A percentile compares a stretch with the other conserved stretches of the same genome.
phyloP scores from a whole-genome alignment of 2,329 filamentous ascomycete species.

The Thermothelomyces thermophilus region DNA sequence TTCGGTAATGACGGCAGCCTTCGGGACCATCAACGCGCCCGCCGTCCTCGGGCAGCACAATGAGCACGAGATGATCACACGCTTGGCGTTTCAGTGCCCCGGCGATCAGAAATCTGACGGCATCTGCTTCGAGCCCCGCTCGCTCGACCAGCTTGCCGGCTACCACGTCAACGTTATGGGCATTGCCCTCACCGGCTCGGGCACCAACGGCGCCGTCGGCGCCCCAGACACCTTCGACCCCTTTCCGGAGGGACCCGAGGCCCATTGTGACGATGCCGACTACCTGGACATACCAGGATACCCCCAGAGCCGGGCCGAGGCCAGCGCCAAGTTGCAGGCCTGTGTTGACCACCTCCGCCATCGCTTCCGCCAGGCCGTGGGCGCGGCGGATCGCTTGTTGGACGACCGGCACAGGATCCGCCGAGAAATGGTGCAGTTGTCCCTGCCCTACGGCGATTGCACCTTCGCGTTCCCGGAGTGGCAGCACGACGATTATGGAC shows the following conservation, averaged over 20 bases:
- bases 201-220: constrained; percentile 23
- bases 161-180: constrained; percentile 20
- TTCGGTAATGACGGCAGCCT: not conserved
- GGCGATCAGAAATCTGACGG: constrained; percentile 20
- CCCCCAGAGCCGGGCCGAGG: constrained; percentile 17
- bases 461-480: constrained; percentile 18
- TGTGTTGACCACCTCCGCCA: constrained; percentile 22
- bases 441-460: constrained; percentile 18
- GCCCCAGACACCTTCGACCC: constrained; percentile 22
- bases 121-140: constrained; percentile 22
- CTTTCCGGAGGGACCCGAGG: constrained; percentile 21
- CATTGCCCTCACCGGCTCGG: constrained; percentile 17
- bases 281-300: constrained; percentile 22
- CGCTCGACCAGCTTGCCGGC: constrained; percentile 23
- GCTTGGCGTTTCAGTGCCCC: constrained; percentile 22
- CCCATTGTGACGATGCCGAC: constrained; percentile 24
- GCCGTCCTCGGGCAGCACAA: constrained; percentile 22
- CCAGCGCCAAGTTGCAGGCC: constrained; percentile 18
- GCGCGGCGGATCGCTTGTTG: constrained; percentile 11
- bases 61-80: constrained; percentile 25
- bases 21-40: constrained; percentile 24
- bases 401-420: constrained; percentile 18
- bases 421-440: constrained; percentile 17
- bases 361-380: constrained; percentile 20
- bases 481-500: constrained; percentile 15